phyloP scores from a whole-genome alignment of 805 yeast species.

The Cyberlindnera amylophila region DNA sequence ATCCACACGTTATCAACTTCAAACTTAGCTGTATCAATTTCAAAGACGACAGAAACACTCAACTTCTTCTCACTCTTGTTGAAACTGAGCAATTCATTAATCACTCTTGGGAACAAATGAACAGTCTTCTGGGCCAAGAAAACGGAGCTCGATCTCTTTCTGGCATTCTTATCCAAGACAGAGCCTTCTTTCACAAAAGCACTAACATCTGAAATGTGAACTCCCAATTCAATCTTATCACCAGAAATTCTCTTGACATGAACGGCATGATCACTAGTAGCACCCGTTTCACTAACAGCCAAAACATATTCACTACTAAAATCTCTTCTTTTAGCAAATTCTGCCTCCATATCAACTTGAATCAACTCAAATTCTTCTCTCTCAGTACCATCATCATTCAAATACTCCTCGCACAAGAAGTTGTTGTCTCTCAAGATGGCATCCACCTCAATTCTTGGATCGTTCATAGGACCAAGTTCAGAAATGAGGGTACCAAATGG shows the following conservation, averaged over 20 bases:
- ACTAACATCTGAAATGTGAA: slow-evolving; percentile 81
- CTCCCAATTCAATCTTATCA: slow-evolving; percentile 71
- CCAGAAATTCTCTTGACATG: slow-evolving; percentile 65
- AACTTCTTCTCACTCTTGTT: slow-evolving; percentile 55
- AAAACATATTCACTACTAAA: slow-evolving; percentile 59
- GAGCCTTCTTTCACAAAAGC: slow-evolving; percentile 71
- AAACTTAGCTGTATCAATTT: slow-evolving; percentile 65
- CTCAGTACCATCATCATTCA: slow-evolving; percentile 35
- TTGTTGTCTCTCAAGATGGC: slow-evolving; percentile 87
- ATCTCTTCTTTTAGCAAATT: slow-evolving; percentile 41
- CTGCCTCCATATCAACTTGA: slow-evolving; percentile 27
- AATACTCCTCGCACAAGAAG: slow-evolving; percentile 76
- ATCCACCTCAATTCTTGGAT: slow-evolving; percentile 73
- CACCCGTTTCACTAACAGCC: slow-evolving; percentile 57
- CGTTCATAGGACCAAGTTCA: slow-evolving; percentile 78
- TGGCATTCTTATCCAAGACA: slow-evolving; percentile 79
- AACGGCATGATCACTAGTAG: slow-evolving; percentile 70
- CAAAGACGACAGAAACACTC: slow-evolving; percentile 75
- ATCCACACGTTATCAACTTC: slow-evolving; percentile 75
- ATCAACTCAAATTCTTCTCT: slow-evolving; percentile 33
- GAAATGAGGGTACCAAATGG: slow-evolving; percentile 94
- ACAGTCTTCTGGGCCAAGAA: slow-evolving; percentile 73
- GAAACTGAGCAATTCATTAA: slow-evolving; percentile 60
- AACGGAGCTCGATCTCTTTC: slow-evolving; percentile 86
- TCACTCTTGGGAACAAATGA: slow-evolving; percentile 62